Evolutionary conservation across 148 eudicot genomes (phyloP).

Genomic region (Heliamphora exappendiculata): DNA sequence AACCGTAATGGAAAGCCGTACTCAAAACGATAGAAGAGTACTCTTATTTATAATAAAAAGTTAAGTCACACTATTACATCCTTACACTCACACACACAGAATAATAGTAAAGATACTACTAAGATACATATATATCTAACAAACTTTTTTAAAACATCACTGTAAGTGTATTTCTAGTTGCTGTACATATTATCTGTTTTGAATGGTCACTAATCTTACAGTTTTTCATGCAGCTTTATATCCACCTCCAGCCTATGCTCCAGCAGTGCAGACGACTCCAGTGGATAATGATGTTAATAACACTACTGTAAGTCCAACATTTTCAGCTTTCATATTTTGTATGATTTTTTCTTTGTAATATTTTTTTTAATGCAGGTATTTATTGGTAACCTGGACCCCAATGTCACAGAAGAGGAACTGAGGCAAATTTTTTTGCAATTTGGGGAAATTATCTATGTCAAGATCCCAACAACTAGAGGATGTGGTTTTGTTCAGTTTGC

Average conservation of each 20-base stretch:
- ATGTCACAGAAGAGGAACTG: constrained; percentile 82
- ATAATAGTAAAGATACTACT: no score
- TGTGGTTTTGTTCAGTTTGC: constrained; percentile 95
- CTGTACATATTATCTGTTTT: no score
- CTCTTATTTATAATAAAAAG: no score
- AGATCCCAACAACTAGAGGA: constrained; percentile 76
- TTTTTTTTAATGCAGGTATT: constrained; percentile 48
- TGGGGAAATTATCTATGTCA: constrained; percentile 84
- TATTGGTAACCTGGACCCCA: constrained; percentile 81
- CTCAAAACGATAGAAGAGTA: no score
- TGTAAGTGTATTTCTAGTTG: no score
- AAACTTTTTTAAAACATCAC: no score
- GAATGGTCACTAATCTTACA: constrained; percentile 11
- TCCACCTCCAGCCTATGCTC: constrained; percentile 62
- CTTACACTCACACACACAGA: no score
- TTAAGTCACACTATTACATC: no score
- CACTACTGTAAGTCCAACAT: constrained; percentile 62
- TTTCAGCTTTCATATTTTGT: not conserved
- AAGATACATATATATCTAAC: no score
- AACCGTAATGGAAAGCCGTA: no score
- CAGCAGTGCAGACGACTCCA: constrained; percentile 51
- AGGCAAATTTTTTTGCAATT: constrained; percentile 74
- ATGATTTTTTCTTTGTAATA: not conserved
- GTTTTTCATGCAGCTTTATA: constrained; percentile 47
- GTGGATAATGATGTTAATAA: constrained; percentile 73